phyloP scores from a whole-genome alignment of 371 early-diverging fungal genomes.

The Furculomyces boomerangus region DNA sequence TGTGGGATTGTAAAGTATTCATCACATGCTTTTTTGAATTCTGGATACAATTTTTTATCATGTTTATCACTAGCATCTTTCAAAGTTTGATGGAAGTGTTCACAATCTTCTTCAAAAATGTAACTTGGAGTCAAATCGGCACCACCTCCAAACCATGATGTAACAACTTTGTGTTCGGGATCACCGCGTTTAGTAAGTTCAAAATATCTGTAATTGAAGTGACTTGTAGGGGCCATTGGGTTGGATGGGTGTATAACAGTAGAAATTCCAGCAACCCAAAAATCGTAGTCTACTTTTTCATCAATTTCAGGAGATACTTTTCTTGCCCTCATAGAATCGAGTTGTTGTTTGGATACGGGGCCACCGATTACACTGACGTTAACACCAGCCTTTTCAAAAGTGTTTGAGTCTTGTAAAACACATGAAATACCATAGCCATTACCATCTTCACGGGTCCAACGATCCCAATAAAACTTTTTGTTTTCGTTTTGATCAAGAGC shows the following conservation, averaged over 20 bases:
- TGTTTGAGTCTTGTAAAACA: slow-evolving; percentile 76
- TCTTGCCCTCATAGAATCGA: slow-evolving; percentile 36
- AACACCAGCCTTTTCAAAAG: slow-evolving; percentile 92
- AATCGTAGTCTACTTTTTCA: slow-evolving; percentile 23
- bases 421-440: slow-evolving; percentile 78
- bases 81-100: slow-evolving; percentile 57
- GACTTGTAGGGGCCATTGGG: slow-evolving; percentile 88
- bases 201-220: slow-evolving; percentile 94
- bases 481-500: slow-evolving; percentile 32
- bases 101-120: slow-evolving; percentile 57
- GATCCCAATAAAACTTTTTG: slow-evolving; percentile 43
- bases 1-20: slow-evolving; percentile 60
- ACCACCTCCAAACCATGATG: slow-evolving; percentile 82
- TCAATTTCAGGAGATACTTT: slow-evolving; percentile 36
- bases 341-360: slow-evolving; percentile 27
- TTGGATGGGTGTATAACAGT: slow-evolving; percentile 89
- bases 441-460: slow-evolving; percentile 61
- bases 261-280: slow-evolving; percentile 75
- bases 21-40: slow-evolving; percentile 74
- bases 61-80: slow-evolving; percentile 62
- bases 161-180: slow-evolving; percentile 31
- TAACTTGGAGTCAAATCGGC: slow-evolving; percentile 68
- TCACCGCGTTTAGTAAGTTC: slow-evolving; percentile 41
- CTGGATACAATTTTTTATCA: slow-evolving; percentile 42
- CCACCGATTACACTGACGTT: slow-evolving; percentile 64